Evolutionary conservation across 164 flowering plant species (phyloP).

Genomic region (Chloranthus sessilifolius): DNA sequence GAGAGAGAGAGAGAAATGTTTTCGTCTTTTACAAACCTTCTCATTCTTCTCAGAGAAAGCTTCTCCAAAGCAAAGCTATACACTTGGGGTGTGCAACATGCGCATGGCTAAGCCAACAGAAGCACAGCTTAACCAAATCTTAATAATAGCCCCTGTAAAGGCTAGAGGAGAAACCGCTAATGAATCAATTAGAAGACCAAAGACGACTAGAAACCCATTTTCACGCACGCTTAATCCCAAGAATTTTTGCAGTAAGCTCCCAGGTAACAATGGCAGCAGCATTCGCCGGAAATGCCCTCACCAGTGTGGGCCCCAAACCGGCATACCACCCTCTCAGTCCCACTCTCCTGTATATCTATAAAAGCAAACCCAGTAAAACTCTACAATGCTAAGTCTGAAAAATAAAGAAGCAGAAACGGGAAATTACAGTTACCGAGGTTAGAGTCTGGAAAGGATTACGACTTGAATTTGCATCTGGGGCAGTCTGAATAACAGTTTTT

Average conservation of each 20-base stretch:
- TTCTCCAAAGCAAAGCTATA: too few species aligned
- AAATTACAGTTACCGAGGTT: slow-evolving; percentile 40
- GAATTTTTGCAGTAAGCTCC: slow-evolving; percentile 70
- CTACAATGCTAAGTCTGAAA: background rate
- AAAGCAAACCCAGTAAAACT: slow-evolving; percentile 8
- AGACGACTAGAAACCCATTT: too few species aligned
- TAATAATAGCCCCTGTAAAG: too few species aligned
- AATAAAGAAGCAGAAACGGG: background rate
- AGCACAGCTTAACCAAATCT: too few species aligned
- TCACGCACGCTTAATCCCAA: slow-evolving; percentile 43
- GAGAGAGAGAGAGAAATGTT: too few species aligned
- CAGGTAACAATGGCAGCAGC: slow-evolving; percentile 91
- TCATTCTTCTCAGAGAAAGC: too few species aligned
- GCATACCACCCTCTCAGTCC: slow-evolving; percentile 82
- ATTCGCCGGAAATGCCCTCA: slow-evolving; percentile 94
- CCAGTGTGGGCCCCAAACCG: slow-evolving; percentile 76
- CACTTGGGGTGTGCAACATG: too few species aligned
- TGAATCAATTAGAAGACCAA: too few species aligned
- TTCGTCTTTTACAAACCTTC: too few species aligned
- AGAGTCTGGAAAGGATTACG: slow-evolving; percentile 63
- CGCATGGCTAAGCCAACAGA: too few species aligned
- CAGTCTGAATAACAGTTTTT: slow-evolving; percentile 79
- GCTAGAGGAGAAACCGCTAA: too few species aligned
- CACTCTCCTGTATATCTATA: slow-evolving; percentile 57
- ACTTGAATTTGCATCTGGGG: slow-evolving; percentile 36